Percentiles rank a stretch among this genome's conserved stretches.
phyloP scores from a whole-genome alignment of 2,329 filamentous ascomycete genomes.

The Dactylonectria macrodidyma region DNA sequence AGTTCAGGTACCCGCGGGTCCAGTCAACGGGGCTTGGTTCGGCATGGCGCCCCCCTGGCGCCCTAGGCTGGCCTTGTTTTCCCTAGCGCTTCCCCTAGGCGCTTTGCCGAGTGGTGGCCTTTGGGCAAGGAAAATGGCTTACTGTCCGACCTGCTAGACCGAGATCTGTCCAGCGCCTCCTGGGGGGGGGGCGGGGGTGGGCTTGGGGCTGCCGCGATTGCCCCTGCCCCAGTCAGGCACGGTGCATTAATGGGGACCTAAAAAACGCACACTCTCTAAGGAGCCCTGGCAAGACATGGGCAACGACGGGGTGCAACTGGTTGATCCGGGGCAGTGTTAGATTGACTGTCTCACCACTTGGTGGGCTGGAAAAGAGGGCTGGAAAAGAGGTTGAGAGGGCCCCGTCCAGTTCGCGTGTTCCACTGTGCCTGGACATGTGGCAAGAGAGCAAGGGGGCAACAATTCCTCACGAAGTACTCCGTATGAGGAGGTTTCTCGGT shows the following conservation, averaged over 20 bases:
- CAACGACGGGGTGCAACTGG: slow-evolving; percentile 19
- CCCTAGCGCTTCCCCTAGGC: slow-evolving; percentile 14
- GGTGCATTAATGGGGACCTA: slow-evolving; percentile 48
- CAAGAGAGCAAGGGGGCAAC: slow-evolving; percentile 18
- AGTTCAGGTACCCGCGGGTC: slow-evolving; percentile 31
- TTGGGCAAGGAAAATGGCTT: slow-evolving; percentile 45
- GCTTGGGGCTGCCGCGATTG: slow-evolving; percentile 25
- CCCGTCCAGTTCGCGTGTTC: neutral
- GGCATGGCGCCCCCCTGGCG: slow-evolving; percentile 24
- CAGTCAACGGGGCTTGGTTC: slow-evolving; percentile 12
- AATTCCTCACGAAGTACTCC: too few relatives aligned
- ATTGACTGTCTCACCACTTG: slow-evolving; percentile 21
- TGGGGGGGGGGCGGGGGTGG: too few relatives aligned
- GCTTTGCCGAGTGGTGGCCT: too few relatives aligned
- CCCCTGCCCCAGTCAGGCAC: slow-evolving; percentile 39
- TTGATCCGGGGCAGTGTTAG: slow-evolving; percentile 33
- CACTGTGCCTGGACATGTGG: slow-evolving; percentile 39
- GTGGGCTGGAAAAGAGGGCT: slow-evolving; percentile 12
- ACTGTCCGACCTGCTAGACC: slow-evolving; percentile 35
- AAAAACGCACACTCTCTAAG: slow-evolving; percentile 47
- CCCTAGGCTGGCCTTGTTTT: slow-evolving; percentile 11
- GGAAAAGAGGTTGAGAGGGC: slow-evolving; percentile 2
- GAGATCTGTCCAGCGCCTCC: slow-evolving; percentile 28
- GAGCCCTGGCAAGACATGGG: slow-evolving; percentile 9
- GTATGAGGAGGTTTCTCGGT: slow-evolving; percentile 3